These are phyloP conservation scores for Cercospora berteroae DNA, from an alignment of 2,329 filamentous ascomycete genomes.

Conservation along the genomic window DNA sequence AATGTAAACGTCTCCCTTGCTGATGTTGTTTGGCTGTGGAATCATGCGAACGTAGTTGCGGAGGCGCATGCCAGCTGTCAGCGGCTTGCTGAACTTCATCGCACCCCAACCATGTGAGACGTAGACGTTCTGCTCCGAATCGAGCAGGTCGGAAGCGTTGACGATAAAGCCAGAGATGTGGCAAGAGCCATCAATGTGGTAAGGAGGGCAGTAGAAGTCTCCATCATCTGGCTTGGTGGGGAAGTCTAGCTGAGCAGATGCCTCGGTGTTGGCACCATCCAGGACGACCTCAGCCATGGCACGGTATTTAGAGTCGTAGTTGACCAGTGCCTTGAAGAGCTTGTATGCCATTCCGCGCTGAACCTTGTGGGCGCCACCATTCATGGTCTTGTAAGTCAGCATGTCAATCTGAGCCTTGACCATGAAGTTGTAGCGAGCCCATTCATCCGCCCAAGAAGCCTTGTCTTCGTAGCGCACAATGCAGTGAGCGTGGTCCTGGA, in stretches of 20 bases:
- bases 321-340: conserved; percentile 59
- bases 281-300: conserved; percentile 60
- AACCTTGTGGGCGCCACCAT: conserved; percentile 68
- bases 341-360: conserved; percentile 77
- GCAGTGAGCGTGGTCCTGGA: conserved; percentile 61
- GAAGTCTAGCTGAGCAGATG: conserved; percentile 55
- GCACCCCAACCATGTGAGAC: conserved; percentile 63
- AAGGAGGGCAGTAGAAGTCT: conserved; percentile 58
- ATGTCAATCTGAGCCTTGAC: conserved; percentile 59
- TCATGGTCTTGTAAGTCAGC: conserved; percentile 64
- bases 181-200: conserved; percentile 59
- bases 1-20: conserved; percentile 60
- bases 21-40: conserved; percentile 54
- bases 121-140: conserved; percentile 60
- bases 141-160: conserved; percentile 58
- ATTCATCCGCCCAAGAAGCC: conserved; percentile 62
- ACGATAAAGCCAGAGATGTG: conserved; percentile 61
- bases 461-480: conserved; percentile 61
- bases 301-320: conserved; percentile 57
- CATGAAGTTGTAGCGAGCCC: conserved; percentile 63
- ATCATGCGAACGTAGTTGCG: conserved; percentile 64
- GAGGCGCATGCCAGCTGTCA: conserved; percentile 53
- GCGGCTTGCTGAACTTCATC: conserved; percentile 48
- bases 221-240: conserved; percentile 54
- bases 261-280: conserved; percentile 56